Evolutionary conservation across 23 red algal species (phyloP).

Genomic region (Rhodosorus marinus): DNA sequence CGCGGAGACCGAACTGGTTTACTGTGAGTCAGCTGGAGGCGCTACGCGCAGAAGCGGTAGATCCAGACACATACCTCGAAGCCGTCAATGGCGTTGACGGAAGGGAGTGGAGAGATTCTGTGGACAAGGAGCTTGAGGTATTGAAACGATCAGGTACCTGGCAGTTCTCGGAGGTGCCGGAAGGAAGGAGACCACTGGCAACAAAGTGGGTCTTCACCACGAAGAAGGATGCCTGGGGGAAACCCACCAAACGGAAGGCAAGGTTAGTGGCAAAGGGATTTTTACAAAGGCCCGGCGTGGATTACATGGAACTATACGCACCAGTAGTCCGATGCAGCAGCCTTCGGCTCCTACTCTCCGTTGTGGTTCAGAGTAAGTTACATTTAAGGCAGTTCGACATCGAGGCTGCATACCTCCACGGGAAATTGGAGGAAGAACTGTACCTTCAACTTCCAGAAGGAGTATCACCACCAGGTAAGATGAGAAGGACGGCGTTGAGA

Average conservation of each 20-base stretch:
- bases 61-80: neutral
- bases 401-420: slow-evolving; percentile 16
- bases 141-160: neutral
- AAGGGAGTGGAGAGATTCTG: neutral
- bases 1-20: too few species aligned
- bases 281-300: slow-evolving; percentile 2
- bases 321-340: neutral
- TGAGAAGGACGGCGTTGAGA: neutral
- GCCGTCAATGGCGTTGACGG: neutral
- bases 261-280: slow-evolving; percentile 6
- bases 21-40: too few species aligned
- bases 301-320: slow-evolving; percentile 6
- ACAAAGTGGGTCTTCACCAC: slow-evolving; percentile 3
- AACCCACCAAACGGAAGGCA: neutral
- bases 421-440: slow-evolving; percentile 5
- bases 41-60: slow-evolving; percentile 1
- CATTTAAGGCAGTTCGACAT: slow-evolving; percentile 3
- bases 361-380: neutral
- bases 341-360: neutral
- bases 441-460: neutral
- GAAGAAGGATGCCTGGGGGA: slow-evolving; percentile 1
- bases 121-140: neutral
- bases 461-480: neutral
- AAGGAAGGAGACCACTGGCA: neutral
- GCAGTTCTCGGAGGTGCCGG: neutral